Evolutionary conservation across 2,329 filamentous ascomycete species (phyloP), one percentile per base, ranked within the genome.

Genomic region (Acrocalymma vagum): DNA sequence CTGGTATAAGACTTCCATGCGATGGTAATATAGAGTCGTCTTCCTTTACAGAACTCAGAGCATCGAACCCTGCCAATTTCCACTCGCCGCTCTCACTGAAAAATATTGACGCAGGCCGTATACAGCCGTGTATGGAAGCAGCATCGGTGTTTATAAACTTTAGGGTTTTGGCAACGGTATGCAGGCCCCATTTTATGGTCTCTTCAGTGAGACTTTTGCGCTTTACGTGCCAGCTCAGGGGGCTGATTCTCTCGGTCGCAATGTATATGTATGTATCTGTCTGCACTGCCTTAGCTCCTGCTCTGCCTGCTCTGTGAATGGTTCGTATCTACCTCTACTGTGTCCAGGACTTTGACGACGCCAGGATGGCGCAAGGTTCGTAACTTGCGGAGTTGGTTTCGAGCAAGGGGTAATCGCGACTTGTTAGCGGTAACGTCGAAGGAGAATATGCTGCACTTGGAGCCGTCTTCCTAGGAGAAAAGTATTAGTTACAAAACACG

Each of bases 61-160:
- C 82, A 55, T 99, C 94, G 56, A 99, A 95, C 1, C 94, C 94
- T 14, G 88, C 92, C 2, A 99, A 76, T 64, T 95, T 97, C 94
- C 94, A 99, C 72, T 99, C 94, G 42, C 94, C 94, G 63, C 94
- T 96, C 65, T 97, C 93, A 46, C 90, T 91, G 4, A 90, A 94
- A 70, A 92, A 99, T 51, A 99, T 80, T 0, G 93, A 96, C 1
- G 88, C 88, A 14, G 89, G 87, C 48, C 89, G 85, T 36, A 99
- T 77, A 59, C 84, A 90, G 32, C 92, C 94, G 61, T 99, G 94
- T 35, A 99, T 88, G 0, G 92, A 96, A 3, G 87, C 80, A 3
- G 92, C 94, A 54, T 99, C 94, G 31, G 88, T 85, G 62, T 99
- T 99, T 68, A 99, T 90, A 64, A 99, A 99, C 62, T 94, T 96